Evolutionary conservation across 2,329 filamentous ascomycete genomes (phyloP), one percentile per base, ranked within the genome.

Genomic region (Exophiala mesophila): DNA sequence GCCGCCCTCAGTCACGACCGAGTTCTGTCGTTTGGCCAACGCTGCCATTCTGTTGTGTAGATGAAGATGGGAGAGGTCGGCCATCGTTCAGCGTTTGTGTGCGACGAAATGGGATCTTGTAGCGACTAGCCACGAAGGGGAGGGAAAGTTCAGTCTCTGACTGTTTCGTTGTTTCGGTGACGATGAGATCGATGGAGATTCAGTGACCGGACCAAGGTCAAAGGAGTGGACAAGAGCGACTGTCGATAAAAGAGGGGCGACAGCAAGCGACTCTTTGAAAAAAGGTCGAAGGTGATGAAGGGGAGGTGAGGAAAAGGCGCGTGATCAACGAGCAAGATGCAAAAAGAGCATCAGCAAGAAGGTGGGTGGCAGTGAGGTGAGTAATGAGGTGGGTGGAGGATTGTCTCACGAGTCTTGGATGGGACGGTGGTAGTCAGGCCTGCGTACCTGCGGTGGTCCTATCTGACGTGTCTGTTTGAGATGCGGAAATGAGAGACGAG

Each of bases 211-310:
- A n/a, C n/a, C n/a, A n/a, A n/a, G n/a, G n/a, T n/a, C n/a, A 15
- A 53, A 50, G 39, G 54, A 55, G 41, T 36, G 48, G 35, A 32
- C 24, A 37, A 39, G 38, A 44, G 39, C 44, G 44, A 55, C 45
- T 55, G 54, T 55, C 47, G 55, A 58, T 56, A 59, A 63, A 62
- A 50, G 61, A 63, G 58, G 57, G 59, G 58, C 59, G 56, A 60
- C 60, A 57, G 60, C 59, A 12, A 7, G 23, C 56, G 55, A 56
- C 60, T 40, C 50, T 38, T 37, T 37, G 38, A 47, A 41, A 48
- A 48, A 39, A 48, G 41, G 28, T 30, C 17, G 31, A 41, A 31
- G 36, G 47, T 39, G 37, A 36, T 36, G 36, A 44, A 33, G 32
- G 50, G 43, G 46, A 49, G 44, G 31, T 32, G 38, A 42, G 45